Evolutionary conservation across 139 green algal genomes (phyloP).

Genomic region (Chlamydomonas incerta): DNA sequence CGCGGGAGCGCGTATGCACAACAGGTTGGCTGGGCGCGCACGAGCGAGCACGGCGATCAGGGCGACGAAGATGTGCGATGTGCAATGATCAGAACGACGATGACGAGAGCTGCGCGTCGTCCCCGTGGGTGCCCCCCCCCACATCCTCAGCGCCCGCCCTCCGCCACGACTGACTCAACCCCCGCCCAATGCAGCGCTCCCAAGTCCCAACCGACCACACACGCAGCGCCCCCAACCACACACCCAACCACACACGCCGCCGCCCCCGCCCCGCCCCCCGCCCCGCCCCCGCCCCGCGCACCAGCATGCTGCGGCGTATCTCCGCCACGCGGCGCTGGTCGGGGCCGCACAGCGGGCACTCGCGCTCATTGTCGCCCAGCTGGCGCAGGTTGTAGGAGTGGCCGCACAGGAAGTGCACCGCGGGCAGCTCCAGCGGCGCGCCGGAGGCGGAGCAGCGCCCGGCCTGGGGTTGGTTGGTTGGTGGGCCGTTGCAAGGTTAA

Average conservation of each 20-base stretch:
- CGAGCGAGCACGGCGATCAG: too few relatives aligned
- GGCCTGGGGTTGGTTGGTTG: too few relatives aligned
- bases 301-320: constrained; percentile 51
- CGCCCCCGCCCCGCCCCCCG: too few relatives aligned
- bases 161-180: neutral
- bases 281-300: neutral
- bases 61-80: too few relatives aligned
- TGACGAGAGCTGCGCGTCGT: too few relatives aligned
- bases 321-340: constrained; percentile 57
- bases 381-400: constrained; percentile 93
- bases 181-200: too few relatives aligned
- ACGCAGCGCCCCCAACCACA: neutral
- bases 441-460: constrained; percentile 77
- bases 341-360: constrained; percentile 93
- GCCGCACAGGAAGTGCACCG: constrained; percentile 96
- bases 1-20: too few relatives aligned
- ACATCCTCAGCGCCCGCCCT: neutral
- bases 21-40: too few relatives aligned
- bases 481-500: too few relatives aligned
- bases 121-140: too few relatives aligned
- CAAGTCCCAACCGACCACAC: too few relatives aligned
- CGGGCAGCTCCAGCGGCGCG: constrained; percentile 90
- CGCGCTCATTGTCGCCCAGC: constrained; percentile 85
- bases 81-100: too few relatives aligned
- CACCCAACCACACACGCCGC: neutral